These are phyloP conservation scores for Lignosus rhinocerotis DNA, from an alignment of 1,284 basidiomycete genomes.

Conservation along the genomic window DNA sequence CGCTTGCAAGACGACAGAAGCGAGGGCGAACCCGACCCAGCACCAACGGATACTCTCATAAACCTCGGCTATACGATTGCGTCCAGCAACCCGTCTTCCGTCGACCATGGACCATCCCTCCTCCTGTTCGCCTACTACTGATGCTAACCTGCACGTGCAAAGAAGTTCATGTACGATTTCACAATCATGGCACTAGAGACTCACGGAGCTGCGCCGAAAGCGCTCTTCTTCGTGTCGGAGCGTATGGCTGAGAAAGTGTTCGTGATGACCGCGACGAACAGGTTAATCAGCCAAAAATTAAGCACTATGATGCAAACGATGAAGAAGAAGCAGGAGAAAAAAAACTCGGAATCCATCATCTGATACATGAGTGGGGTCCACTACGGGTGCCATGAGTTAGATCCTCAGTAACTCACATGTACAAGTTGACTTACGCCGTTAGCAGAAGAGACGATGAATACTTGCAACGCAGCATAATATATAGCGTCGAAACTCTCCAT, in stretches of 20 bases:
- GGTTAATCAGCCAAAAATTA: conserved; percentile 94
- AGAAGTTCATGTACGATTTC: neutral
- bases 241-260: conserved; percentile 93
- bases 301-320: conserved; percentile 82
- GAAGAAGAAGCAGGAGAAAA: conserved; percentile 87
- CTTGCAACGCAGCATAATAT: conserved; percentile 80
- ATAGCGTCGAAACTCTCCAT: conserved; percentile 92
- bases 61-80: conserved; percentile 52
- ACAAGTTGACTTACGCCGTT: conserved; percentile 54
- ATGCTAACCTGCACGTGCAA: conserved; percentile 40
- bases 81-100: conserved; percentile 41
- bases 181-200: conserved; percentile 18
- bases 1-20: conserved; percentile 78
- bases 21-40: conserved; percentile 79
- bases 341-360: conserved; percentile 92
- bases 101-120: conserved; percentile 59
- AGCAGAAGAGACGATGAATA: conserved; percentile 84
- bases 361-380: conserved; percentile 87
- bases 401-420: neutral
- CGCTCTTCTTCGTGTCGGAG: conserved; percentile 87
- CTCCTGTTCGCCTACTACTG: conserved; percentile 50
- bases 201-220: conserved; percentile 83
- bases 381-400: conserved; percentile 34
- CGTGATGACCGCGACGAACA: conserved; percentile 96
- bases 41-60: conserved; percentile 68